Conservation (phyloP, 192 early-diverging fungal genomes). For the Backusella sp. region DNA sequence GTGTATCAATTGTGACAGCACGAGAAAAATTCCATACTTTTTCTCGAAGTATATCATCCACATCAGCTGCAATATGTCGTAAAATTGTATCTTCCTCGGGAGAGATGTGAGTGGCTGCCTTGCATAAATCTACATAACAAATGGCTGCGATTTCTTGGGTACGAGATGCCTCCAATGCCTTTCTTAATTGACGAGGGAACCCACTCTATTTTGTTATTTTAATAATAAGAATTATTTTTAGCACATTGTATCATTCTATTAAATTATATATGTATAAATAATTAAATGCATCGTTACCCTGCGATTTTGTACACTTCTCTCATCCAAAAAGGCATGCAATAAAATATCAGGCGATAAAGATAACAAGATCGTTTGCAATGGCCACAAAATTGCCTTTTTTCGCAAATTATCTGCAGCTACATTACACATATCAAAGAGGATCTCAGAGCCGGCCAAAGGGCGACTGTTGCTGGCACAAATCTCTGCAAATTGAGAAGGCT, state of each 20-base stretch:
- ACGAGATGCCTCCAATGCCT: constrained; percentile 49
- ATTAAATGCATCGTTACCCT: constrained; percentile 16
- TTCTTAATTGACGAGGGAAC: constrained; percentile 37
- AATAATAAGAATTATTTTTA: neutral
- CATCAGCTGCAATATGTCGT: constrained; percentile 58
- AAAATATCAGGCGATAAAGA: constrained; percentile 81
- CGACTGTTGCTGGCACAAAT: constrained; percentile 60
- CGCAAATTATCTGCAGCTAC: constrained; percentile 54
- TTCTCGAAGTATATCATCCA: constrained; percentile 69
- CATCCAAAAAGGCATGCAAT: constrained; percentile 56
- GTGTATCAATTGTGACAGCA: neutral
- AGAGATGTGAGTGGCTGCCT: constrained; percentile 62
- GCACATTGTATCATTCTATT: neutral
- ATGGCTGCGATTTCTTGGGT: constrained; percentile 59
- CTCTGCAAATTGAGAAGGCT: constrained; percentile 74
- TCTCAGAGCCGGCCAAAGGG: constrained; percentile 62
- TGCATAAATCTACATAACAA: constrained; percentile 73
- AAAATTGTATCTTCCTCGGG: constrained; percentile 53
- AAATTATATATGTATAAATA: neutral
- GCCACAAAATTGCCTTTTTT: constrained; percentile 78
- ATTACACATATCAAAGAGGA: constrained; percentile 69
- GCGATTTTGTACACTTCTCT: constrained; percentile 24
- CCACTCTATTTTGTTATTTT: neutral
- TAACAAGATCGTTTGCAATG: constrained; percentile 82
- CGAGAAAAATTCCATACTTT: constrained; percentile 27